phyloP scores from a whole-genome alignment of 2,329 filamentous ascomycete genomes.

The Colletotrichum kahawae region DNA sequence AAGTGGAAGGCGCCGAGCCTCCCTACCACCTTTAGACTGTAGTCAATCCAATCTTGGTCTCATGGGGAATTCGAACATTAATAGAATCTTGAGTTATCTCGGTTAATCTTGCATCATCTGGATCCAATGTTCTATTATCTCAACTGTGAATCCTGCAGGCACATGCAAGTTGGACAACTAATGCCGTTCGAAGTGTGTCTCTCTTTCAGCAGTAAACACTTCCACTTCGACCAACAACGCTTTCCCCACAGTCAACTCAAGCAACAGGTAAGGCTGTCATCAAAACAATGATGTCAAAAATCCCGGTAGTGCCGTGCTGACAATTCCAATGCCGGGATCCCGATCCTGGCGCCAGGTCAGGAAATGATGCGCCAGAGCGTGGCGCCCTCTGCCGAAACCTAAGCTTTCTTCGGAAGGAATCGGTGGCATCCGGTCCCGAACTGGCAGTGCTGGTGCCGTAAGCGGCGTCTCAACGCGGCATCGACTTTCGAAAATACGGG shows the following conservation, averaged over 20 bases:
- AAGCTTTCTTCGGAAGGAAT: not conserved
- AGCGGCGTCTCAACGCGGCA: not conserved
- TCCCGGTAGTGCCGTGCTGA: not conserved
- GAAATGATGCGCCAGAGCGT: not conserved
- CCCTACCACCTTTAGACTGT: not conserved
- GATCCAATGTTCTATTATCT: not conserved
- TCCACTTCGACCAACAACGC: not conserved
- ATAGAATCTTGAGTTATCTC: not conserved
- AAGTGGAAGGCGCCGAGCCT: not conserved
- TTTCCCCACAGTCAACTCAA: not conserved
- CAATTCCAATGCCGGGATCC: not conserved
- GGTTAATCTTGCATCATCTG: not conserved
- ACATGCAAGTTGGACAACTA: too few relatives aligned
- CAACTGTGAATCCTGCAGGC: too few relatives aligned
- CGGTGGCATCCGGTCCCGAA: not conserved
- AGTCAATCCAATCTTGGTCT: not conserved
- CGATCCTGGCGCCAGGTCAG: not conserved
- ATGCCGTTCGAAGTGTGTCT: not conserved
- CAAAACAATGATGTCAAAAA: not conserved
- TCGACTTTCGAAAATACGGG: not conserved
- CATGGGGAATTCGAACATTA: accelerated
- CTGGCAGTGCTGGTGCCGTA: not conserved
- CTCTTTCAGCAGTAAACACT: not conserved
- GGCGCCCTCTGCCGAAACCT: not conserved
- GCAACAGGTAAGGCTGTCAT: not conserved